These are phyloP conservation scores for Candida dubliniensis DNA, from an alignment of 1,139 yeast species.

Conservation along the genomic window DNA sequence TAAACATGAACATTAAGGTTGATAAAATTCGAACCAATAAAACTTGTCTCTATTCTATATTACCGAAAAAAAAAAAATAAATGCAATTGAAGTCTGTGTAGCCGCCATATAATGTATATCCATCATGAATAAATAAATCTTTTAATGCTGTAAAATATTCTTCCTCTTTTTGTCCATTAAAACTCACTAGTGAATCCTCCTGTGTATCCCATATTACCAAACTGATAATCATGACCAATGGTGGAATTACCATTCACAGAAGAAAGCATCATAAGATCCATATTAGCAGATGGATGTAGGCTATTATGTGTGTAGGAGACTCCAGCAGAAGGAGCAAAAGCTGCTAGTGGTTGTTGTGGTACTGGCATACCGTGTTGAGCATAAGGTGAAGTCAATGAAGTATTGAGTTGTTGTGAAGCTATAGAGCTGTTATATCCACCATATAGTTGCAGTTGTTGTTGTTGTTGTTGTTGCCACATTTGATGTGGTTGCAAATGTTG, in stretches of 20 bases:
- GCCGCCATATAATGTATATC: too few relatives aligned
- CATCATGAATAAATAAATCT: neutral
- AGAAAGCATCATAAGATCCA: constrained; percentile 20
- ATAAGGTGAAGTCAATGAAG: constrained; percentile 3
- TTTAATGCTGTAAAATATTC: neutral
- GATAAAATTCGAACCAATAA: too few relatives aligned
- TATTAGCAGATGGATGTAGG: constrained; percentile 16
- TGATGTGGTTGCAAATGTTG: constrained; percentile 19
- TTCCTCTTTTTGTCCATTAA: neutral
- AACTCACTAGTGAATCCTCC: constrained; percentile 10
- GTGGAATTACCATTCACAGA: neutral
- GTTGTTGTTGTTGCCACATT: constrained; percentile 1
- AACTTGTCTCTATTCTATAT: too few relatives aligned
- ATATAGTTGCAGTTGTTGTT: neutral
- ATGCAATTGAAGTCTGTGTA: neutral
- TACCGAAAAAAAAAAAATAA: neutral
- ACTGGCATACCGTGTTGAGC: constrained; percentile 5
- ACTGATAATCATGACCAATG: constrained; percentile 14
- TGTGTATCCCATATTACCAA: constrained; percentile 15
- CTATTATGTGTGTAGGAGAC: constrained; percentile 5
- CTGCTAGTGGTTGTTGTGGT: constrained; percentile 5
- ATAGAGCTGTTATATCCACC: neutral
- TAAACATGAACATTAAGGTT: too few relatives aligned
- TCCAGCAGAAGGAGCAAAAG: constrained; percentile 1
- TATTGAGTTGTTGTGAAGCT: constrained; percentile 8